phyloP scores from a whole-genome alignment of 2,329 filamentous ascomycete species.

The Colletotrichum euphorbiae region DNA sequence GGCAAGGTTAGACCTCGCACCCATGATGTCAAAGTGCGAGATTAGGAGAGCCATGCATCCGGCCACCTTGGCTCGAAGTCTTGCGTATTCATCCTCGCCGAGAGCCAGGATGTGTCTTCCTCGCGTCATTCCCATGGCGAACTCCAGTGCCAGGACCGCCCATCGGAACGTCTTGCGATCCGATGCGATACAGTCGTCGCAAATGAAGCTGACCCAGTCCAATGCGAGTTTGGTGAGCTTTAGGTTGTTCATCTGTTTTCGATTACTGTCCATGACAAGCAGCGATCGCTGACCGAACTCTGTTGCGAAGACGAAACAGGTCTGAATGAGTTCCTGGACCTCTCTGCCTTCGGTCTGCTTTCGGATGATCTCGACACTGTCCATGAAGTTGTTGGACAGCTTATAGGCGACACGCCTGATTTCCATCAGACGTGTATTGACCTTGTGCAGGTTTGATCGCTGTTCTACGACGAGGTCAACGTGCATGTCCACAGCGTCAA shows the following conservation, averaged over 20 bases:
- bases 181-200: conserved; percentile 93
- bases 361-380: conserved; percentile 93
- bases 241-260: conserved; percentile 96
- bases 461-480: conserved; percentile 92
- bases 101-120: conserved; percentile 94
- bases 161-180: conserved; percentile 97
- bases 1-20: conserved; percentile 90
- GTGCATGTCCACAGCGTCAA: conserved; percentile 83
- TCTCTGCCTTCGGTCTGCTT: conserved; percentile 85
- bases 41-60: conserved; percentile 98
- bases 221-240: conserved; percentile 93
- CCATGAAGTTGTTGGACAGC: conserved; percentile 97
- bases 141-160: conserved; percentile 95
- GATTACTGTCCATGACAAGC: conserved; percentile 94
- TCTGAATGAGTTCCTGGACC: conserved; percentile 96
- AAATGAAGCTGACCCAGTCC: conserved; percentile 98
- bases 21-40: conserved; percentile 99
- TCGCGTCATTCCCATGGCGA: conserved; percentile 96
- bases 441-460: conserved; percentile 90
- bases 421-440: conserved; percentile 90
- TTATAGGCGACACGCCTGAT: conserved; percentile 97
- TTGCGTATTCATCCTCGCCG: conserved; percentile 87
- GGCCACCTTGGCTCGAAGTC: conserved; percentile 86
- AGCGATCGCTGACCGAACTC: conserved; percentile 97
- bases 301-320: conserved; percentile 98